Evolutionary conservation across 2,329 filamentous ascomycete genomes (phyloP).

Genomic region (Aspergillus versicolor): DNA sequence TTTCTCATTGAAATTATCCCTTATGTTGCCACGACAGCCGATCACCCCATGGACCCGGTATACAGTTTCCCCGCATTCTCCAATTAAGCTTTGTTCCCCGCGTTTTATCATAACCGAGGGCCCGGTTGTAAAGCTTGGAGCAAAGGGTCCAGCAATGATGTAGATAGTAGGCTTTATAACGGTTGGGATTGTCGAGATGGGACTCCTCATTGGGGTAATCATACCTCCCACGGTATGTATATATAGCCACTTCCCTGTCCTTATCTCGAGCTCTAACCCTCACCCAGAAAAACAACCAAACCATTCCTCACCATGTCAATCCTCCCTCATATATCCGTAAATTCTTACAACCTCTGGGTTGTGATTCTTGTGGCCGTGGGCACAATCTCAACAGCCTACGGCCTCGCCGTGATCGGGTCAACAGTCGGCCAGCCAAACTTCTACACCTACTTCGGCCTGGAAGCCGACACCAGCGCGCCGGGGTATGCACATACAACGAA

Average conservation of each 20-base stretch:
- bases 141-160: neutral
- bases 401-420: slow-evolving; percentile 41
- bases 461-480: slow-evolving; percentile 34
- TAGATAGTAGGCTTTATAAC: neutral
- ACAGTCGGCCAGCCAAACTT: slow-evolving; percentile 50
- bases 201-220: too few relatives aligned
- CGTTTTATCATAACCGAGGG: neutral
- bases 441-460: slow-evolving; percentile 43
- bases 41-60: too few relatives aligned
- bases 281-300: neutral
- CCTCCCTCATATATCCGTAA: slow-evolving; percentile 7
- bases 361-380: slow-evolving; percentile 36
- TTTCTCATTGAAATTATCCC: neutral
- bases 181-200: too few relatives aligned
- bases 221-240: neutral
- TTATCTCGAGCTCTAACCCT: neutral
- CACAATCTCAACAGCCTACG: slow-evolving; percentile 33
- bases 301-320: neutral
- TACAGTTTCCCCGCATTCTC: neutral
- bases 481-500: slow-evolving; percentile 45
- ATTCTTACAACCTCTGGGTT: slow-evolving; percentile 34
- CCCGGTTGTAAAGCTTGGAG: neutral
- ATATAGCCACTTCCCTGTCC: neutral
- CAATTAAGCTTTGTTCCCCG: neutral
- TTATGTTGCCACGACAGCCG: too few relatives aligned